Conservation (phyloP, 78 protist species). For the Guillardia theta region DNA sequence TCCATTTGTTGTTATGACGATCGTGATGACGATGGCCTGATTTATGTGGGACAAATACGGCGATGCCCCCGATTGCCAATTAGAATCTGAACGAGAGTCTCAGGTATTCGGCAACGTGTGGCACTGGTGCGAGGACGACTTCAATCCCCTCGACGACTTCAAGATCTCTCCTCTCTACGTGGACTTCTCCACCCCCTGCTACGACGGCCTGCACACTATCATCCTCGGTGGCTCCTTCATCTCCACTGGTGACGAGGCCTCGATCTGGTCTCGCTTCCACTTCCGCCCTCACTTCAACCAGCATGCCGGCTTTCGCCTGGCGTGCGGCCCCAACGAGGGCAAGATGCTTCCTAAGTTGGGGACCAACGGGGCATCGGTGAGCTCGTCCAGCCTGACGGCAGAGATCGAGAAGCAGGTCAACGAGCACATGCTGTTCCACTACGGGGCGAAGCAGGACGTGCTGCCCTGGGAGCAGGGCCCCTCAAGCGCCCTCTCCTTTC, state of each 20-base stretch:
- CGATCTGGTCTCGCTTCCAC: slow-evolving; percentile 10
- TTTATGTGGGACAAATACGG: too few species aligned
- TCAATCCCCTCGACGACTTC: slow-evolving; percentile 58
- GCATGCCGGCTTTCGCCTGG: neutral
- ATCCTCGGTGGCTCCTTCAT: slow-evolving; percentile 61
- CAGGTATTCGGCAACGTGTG: slow-evolving; percentile 76
- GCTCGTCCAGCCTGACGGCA: neutral
- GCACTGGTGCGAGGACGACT: slow-evolving; percentile 60
- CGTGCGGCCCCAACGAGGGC: neutral
- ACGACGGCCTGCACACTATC: slow-evolving; percentile 62
- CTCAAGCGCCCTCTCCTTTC: slow-evolving; percentile 16
- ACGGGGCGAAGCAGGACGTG: slow-evolving; percentile 21
- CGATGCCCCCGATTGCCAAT: too few species aligned
- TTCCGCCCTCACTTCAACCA: slow-evolving; percentile 31
- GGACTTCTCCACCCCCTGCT: slow-evolving; percentile 71
- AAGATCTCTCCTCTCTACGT: slow-evolving; percentile 56
- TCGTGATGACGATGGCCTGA: too few species aligned
- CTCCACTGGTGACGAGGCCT: slow-evolving; percentile 62
- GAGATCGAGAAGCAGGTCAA: neutral
- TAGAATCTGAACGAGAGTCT: too few species aligned
- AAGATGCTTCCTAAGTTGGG: neutral
- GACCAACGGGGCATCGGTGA: neutral
- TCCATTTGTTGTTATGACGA: too few species aligned
- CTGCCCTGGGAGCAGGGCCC: neutral
- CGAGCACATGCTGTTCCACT: slow-evolving; percentile 61